Base-by-base conservation (phyloP, 768 basidiomycete genomes). In the Tulasnella sp. region DNA sequence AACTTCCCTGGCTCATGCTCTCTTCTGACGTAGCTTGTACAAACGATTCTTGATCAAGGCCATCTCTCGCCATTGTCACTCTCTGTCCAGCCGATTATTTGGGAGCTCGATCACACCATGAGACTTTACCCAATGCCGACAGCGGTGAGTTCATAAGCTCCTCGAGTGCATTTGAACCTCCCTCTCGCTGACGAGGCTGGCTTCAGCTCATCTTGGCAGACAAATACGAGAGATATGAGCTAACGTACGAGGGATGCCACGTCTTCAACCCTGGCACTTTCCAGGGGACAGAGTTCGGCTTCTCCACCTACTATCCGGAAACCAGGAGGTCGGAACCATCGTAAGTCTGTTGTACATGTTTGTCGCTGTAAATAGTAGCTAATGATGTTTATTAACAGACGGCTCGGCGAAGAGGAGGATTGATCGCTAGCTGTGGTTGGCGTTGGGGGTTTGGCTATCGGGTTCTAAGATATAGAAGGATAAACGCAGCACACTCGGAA, bases 211-310 rank as follows among this genome's bases (percentile, higher is more conserved):
- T 99, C 42, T 89, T 99, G 16, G 98, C 98, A 1, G 98, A 99
- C 85, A 96, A 92, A 84, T 98, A 98, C 82, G 96, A 98, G 83
- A 90, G 93, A 70, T 99, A 95, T 83, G 95, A 98, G 82, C 87
- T 98, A 80, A 99, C 96, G 0, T 99, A 99, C 83, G 96, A 96
- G 78, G 95, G 95, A 15, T 99, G 98, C 82, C 98, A 99, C 84
- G 98, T 99, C 37, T 96, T 99, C 87, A 99, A 99, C 83, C 98
- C 98, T 0, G 96, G 98, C 26, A 91, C 92, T 73, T 98, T 99
- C 83, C 87, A 95, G 18, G 90, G 93, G 5, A 92, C 89, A 72
- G 88, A 91, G 6, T 92, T 94, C 81, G 88, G 89, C 6, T 99
- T 98, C 86, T 94, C 93, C 15, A 93, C 95, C 3, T 99, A 96